Percentiles rank a stretch among this genome's conserved stretches.
phyloP scores from a whole-genome alignment of 345 rosid genomes.

The Corymbia maculata region DNA sequence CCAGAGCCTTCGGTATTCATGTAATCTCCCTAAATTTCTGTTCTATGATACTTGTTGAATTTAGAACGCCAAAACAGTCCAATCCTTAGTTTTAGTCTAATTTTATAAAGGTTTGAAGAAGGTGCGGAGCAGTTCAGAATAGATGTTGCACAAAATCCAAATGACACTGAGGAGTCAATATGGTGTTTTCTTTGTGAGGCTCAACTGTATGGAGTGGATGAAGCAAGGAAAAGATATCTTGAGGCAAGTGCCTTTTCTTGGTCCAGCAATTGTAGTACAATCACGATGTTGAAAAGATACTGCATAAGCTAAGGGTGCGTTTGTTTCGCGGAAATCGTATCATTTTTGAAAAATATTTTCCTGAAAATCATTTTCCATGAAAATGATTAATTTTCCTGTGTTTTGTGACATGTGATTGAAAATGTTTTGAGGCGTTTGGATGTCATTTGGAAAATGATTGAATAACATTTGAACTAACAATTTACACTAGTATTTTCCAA shows the following conservation, averaged over 20 bases:
- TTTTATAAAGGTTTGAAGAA: slow-evolving; percentile 55
- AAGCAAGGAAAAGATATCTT: slow-evolving; percentile 55
- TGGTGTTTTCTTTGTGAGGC: slow-evolving; percentile 95
- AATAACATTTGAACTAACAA: too few relatives aligned
- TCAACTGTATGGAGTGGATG: slow-evolving; percentile 46
- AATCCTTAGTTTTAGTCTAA: not conserved
- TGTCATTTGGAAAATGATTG: too few relatives aligned
- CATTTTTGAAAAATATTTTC: too few relatives aligned
- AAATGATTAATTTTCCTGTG: too few relatives aligned
- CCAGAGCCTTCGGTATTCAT: not conserved
- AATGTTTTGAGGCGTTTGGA: too few relatives aligned
- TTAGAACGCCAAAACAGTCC: not conserved
- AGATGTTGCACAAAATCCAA: slow-evolving; percentile 87
- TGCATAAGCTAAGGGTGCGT: not conserved
- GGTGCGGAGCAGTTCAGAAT: slow-evolving; percentile 87
- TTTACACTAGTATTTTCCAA: too few relatives aligned
- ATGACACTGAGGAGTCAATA: slow-evolving; percentile 90
- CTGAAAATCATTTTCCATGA: too few relatives aligned
- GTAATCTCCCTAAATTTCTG: not conserved
- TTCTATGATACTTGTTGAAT: not conserved
- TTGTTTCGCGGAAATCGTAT: too few relatives aligned
- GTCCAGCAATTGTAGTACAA: not conserved
- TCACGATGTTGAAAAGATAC: not conserved
- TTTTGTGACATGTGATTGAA: too few relatives aligned
- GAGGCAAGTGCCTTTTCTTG: slow-evolving; percentile 27